Percentiles rank a stretch among this genome's conserved stretches.
These are phyloP conservation scores for Tarenaya hassleriana DNA, from an alignment of 345 rosid genomes.

Conservation along the genomic window DNA sequence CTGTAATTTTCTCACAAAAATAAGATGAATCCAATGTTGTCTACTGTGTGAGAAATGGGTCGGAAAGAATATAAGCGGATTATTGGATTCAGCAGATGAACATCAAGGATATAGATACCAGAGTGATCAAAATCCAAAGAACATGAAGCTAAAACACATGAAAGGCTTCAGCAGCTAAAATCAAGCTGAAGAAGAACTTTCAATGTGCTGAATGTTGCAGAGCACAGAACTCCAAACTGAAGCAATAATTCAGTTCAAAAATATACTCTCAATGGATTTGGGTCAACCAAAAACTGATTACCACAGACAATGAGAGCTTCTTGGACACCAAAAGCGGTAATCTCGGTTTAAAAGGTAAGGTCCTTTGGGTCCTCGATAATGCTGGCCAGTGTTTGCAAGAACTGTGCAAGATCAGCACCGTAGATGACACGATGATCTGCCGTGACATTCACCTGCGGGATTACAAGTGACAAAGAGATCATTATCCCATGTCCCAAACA, in stretches of 20 bases:
- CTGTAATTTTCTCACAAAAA: too few species aligned
- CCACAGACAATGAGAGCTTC: conserved; percentile 28
- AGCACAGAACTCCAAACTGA: conserved; percentile 11
- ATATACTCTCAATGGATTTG: conserved; percentile 18
- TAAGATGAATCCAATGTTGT: too few species aligned
- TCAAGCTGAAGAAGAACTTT: conserved; percentile 10
- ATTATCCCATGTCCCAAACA: background rate
- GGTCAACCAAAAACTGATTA: conserved; percentile 25
- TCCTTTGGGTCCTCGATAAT: conserved; percentile 84
- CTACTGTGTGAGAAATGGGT: too few species aligned
- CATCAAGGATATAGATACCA: too few species aligned
- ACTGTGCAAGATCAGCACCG: conserved; percentile 88
- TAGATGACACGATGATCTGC: conserved; percentile 94
- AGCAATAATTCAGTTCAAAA: conserved; percentile 20
- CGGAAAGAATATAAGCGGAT: too few species aligned
- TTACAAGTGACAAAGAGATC: conserved; percentile 17
- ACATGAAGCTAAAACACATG: conserved; percentile 11
- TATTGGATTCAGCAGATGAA: too few species aligned
- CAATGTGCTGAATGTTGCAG: conserved; percentile 14
- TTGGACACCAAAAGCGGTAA: conserved; percentile 14
- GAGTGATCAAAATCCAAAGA: too few species aligned
- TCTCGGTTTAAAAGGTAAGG: conserved; percentile 52
- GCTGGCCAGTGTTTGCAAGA: conserved; percentile 85
- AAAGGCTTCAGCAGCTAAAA: conserved; percentile 1
- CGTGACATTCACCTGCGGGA: conserved; percentile 71